Conservation (phyloP, 805 yeast species). For the Sugiyamaella qingdaonensis region DNA sequence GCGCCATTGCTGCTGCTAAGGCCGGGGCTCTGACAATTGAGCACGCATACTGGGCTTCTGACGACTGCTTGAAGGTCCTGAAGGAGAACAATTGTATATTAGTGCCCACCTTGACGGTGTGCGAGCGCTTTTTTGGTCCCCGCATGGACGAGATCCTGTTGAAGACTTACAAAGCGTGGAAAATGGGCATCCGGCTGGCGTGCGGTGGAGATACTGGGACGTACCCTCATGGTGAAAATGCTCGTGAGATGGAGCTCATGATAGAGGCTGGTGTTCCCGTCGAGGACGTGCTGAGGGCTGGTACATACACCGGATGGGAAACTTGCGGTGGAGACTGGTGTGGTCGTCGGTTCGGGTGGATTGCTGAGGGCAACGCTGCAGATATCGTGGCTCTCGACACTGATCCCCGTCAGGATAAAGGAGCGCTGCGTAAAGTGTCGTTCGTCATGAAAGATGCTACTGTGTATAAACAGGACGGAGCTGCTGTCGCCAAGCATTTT, state of each 20-base stretch:
- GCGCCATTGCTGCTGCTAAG: conserved; percentile 5
- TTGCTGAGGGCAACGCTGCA: neutral
- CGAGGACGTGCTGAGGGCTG: conserved; percentile 2
- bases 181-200: conserved; percentile 3
- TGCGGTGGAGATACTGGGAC: conserved; percentile 7
- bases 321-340: conserved; percentile 6
- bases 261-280: conserved; percentile 4
- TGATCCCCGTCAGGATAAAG: neutral
- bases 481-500: neutral
- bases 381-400: conserved; percentile 3
- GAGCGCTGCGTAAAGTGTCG: conserved; percentile 3
- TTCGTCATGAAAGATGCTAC: conserved; percentile 7
- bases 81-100: conserved; percentile 5
- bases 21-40: conserved; percentile 5
- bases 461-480: neutral
- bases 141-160: conserved; percentile 2
- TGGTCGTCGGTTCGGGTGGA: conserved; percentile 2
- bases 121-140: conserved; percentile 5
- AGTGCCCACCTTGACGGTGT: conserved; percentile 2
- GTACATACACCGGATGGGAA: conserved; percentile 4
- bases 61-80: neutral
- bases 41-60: conserved; percentile 6
- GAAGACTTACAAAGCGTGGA: conserved; percentile 5
- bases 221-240: conserved; percentile 5
- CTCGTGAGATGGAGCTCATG: conserved; percentile 7